phyloP scores from a whole-genome alignment of 805 yeast species.

The Suhomyces pyralidae region DNA sequence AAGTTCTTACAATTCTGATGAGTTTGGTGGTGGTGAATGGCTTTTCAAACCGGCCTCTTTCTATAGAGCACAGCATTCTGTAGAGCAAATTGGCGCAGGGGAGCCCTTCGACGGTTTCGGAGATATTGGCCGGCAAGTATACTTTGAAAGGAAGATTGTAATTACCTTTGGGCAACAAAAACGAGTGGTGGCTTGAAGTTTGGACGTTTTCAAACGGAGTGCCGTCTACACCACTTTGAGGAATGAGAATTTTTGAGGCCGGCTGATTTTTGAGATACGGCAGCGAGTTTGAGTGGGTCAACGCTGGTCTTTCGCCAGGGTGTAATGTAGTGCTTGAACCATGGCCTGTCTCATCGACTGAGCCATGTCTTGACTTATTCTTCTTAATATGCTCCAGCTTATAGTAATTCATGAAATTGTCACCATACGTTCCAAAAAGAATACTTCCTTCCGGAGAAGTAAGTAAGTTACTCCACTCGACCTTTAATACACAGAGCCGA shows the following conservation, averaged over 20 bases:
- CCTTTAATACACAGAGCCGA: slow-evolving; percentile 37
- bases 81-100: slow-evolving; percentile 42
- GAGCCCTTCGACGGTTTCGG: slow-evolving; percentile 53
- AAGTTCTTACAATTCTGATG: slow-evolving; percentile 43
- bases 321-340: background rate
- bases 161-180: slow-evolving; percentile 49
- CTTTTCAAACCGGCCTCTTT: slow-evolving; percentile 43
- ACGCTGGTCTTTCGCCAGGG: slow-evolving; percentile 20
- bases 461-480: slow-evolving; percentile 49
- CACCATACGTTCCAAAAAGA: slow-evolving; percentile 42
- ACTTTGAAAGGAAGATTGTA: slow-evolving; percentile 48
- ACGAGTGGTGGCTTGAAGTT: slow-evolving; percentile 29
- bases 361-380: slow-evolving; percentile 5
- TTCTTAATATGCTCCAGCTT: slow-evolving; percentile 19
- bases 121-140: slow-evolving; percentile 43
- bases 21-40: slow-evolving; percentile 32
- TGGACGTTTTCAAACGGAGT: slow-evolving; percentile 38
- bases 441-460: slow-evolving; percentile 37
- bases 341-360: slow-evolving; percentile 2
- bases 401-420: slow-evolving; percentile 20
- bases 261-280: slow-evolving; percentile 19
- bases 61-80: slow-evolving; percentile 40
- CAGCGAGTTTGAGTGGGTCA: slow-evolving; percentile 29
- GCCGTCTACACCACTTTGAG: slow-evolving; percentile 40
- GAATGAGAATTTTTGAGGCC: slow-evolving; percentile 12